Percentiles rank a stretch among this genome's conserved stretches.
Evolutionary conservation across 495 filamentous ascomycete genomes (phyloP).

Genomic region (Neurospora sp.): DNA sequence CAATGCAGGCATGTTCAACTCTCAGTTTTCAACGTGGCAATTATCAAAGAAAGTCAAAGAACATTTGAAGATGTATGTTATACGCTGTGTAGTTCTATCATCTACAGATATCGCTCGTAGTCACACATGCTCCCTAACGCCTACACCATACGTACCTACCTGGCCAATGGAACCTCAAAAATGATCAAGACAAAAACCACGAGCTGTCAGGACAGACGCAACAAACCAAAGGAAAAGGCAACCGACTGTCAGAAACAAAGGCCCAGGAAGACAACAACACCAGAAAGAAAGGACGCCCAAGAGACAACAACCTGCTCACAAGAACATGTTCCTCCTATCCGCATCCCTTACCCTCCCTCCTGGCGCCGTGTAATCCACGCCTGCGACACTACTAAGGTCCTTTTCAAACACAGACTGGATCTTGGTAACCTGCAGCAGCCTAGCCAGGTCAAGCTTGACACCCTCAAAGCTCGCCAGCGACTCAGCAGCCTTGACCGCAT

Average conservation of each 20-base stretch:
- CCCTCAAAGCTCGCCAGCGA: slow-evolving; percentile 24
- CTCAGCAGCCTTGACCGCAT: slow-evolving; percentile 46
- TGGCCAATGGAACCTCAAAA: background rate
- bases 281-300: background rate
- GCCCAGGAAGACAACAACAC: background rate
- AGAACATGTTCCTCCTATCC: slow-evolving; percentile 21
- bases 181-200: background rate
- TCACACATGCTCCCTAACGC: background rate
- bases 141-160: background rate
- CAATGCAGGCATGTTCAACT: background rate
- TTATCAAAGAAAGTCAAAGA: background rate
- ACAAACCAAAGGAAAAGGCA: background rate
- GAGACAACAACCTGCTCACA: slow-evolving; percentile 7
- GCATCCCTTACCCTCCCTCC: slow-evolving; percentile 17
- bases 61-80: background rate
- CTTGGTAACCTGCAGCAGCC: slow-evolving; percentile 22
- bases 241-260: background rate
- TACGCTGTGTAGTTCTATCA: background rate
- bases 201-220: background rate
- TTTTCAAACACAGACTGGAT: slow-evolving; percentile 26
- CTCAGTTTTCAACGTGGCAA: background rate
- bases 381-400: slow-evolving; percentile 19
- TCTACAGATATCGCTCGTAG: background rate
- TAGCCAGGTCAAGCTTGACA: slow-evolving; percentile 16
- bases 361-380: slow-evolving; percentile 25